phyloP scores from a whole-genome alignment of 306 rosid species.

The Prinsepia uniflora region DNA sequence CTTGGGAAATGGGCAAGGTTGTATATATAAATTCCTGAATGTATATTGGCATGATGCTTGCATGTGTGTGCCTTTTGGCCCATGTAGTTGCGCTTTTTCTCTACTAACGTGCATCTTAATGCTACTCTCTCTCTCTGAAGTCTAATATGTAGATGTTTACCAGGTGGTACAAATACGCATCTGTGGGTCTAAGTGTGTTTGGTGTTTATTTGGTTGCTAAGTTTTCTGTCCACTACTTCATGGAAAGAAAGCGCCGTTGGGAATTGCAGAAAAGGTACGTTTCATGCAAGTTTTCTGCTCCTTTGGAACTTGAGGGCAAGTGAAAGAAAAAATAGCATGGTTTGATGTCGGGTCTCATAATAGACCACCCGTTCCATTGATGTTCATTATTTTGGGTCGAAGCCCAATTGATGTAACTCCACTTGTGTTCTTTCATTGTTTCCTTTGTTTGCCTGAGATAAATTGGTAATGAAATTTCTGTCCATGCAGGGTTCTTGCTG shows the following conservation, averaged over 20 bases:
- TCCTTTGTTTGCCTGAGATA: background rate
- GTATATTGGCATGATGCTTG: background rate
- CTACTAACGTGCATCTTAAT: background rate
- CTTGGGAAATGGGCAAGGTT: slow-evolving; percentile 99
- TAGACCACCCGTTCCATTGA: background rate
- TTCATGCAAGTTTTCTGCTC: slow-evolving; percentile 19
- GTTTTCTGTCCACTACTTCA: slow-evolving; percentile 59
- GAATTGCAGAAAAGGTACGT: slow-evolving; percentile 68
- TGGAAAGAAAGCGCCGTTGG: slow-evolving; percentile 64
- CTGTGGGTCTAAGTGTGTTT: slow-evolving; percentile 69
- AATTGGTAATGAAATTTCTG: slow-evolving; percentile 19
- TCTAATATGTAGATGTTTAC: slow-evolving; percentile 23
- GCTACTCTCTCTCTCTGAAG: background rate
- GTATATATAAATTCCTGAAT: slow-evolving; percentile 20
- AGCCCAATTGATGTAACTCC: slow-evolving; percentile 8
- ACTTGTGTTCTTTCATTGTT: slow-evolving; percentile 1
- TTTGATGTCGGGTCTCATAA: background rate
- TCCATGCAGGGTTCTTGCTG: slow-evolving; percentile 86
- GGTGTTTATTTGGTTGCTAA: slow-evolving; percentile 81
- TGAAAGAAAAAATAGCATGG: background rate
- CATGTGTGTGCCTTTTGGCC: background rate
- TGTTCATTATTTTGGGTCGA: background rate
- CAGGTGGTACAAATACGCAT: slow-evolving; percentile 95
- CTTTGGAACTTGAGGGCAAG: slow-evolving; percentile 23
- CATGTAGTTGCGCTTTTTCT: background rate